Evolutionary conservation across 1,139 yeast genomes (phyloP), one percentile per base, ranked within the genome.

Genomic region (Candida neerlandica): DNA sequence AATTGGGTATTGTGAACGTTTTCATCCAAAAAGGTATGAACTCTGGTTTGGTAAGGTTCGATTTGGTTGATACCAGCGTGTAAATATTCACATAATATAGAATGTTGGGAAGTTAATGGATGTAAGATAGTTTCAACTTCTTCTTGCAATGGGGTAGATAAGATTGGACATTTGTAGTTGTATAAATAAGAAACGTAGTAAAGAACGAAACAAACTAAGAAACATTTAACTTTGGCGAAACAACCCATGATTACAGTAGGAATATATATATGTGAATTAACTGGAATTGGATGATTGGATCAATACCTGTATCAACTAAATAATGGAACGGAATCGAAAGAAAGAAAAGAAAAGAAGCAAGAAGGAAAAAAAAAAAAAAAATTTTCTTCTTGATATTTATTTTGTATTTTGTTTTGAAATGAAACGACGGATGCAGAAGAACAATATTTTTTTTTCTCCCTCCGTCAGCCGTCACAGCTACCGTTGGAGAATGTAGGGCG

Each of bases 141-240:
- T 49, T 68, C 66, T 26, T 70, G 62, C 15, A 69, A 57, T 56
- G 69, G 70, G 49, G 66, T 59, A 10, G 40, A 37, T 55, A 73
- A 67, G 40, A 65, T 58, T 45, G 65, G 69, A 62, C 81, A 76
- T 59, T 75, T 75, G 65, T 71, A 75, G 41, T 67, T 60, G 57
- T 64, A 64, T 58, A 76, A 72, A 62, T 76, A 76, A 30, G 69
- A 53, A 39, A 70, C 57, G 61, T 76, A 76, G 45, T 72, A 55
- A 38, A 68, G 61, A 46, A 73, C 53, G 48, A 71, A 58, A 45
- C 68, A 59, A 46, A 69, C 53, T 46, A 71, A 45, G 46, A 64
- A 59, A 50, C 61, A 60, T 60, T 67, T 74, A 50, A 70, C 38
- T 45, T 54, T 55, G 42, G 58, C 55, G 43, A 53, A 52, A 34